Conservation (phyloP, 169 alveolate genomes). For the Perkinsus olseni region DNA sequence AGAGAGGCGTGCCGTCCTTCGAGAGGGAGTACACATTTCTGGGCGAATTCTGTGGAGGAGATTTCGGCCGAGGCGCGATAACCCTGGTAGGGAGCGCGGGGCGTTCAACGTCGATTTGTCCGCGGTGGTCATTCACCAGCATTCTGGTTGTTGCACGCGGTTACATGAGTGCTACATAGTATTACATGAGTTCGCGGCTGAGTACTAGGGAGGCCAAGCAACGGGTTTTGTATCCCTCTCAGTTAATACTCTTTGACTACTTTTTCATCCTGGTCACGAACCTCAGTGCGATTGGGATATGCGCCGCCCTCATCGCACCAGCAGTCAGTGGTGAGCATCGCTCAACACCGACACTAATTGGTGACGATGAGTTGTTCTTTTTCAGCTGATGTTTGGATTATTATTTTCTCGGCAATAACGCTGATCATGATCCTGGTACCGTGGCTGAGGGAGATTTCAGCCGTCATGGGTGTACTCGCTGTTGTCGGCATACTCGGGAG, state of each 20-base stretch:
- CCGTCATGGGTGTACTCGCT: background rate
- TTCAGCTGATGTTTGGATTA: background rate
- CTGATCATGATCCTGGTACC: background rate
- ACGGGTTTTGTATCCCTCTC: background rate
- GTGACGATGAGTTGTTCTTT: background rate
- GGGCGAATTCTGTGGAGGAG: background rate
- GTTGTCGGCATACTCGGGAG: background rate
- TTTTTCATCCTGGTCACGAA: background rate
- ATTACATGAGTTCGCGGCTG: no score
- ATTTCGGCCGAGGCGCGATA: background rate
- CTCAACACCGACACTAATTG: background rate
- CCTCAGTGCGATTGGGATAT: background rate
- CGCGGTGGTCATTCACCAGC: no score
- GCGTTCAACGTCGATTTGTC: no score
- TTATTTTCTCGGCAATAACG: background rate
- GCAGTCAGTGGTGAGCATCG: background rate
- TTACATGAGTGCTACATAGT: no score
- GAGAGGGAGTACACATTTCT: background rate
- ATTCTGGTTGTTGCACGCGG: no score
- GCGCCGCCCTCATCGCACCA: background rate
- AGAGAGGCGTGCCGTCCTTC: background rate
- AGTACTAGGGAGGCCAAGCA: no score
- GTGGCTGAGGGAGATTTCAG: background rate
- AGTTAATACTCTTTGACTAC: background rate
- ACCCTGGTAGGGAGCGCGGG: background rate